Evolutionary conservation across 129 eudicot species (phyloP), one percentile per base, ranked within the genome.

Genomic region (Flaveria linearis): DNA sequence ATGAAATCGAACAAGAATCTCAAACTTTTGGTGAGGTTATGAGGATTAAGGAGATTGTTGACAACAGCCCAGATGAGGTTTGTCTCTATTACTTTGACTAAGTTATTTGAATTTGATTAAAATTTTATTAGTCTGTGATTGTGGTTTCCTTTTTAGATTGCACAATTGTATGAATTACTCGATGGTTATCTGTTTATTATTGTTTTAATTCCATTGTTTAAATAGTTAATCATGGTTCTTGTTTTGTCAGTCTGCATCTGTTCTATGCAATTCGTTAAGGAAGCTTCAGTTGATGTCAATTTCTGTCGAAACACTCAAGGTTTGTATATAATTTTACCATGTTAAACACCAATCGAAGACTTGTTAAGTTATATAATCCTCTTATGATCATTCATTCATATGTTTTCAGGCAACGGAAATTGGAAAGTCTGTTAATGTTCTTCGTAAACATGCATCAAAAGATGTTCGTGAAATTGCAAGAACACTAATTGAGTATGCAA

Each of bases 31-130:
- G 68, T 30, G 96, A 95, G 85, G 90, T 89, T 43, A 45, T 89
- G 77, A 89, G 99, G 88, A 91, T 91, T 41, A 95, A 95, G 77
- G 96, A 80, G 43, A 72, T 91, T 69, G 69, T 95, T 71, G 86
- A 81, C 16, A 89, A 89, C 81, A 43, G 72, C 79, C 53, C 78
- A 84, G 76, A 91, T 72, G 96, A 88, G 98, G 98, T 94, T 64
- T 65, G 43, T 69, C 39, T 81, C 23, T 45, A 20, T 42, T 13
- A 16, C 63, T 52, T 41, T 49, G 46, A 18, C 56, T 57, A 26
- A 58, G 18, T 76, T 68, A 10, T 17, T 39, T n/a, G 0, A 12
- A 66, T 70, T 18, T 4, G 33, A 60, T 56, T n/a, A 15, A 28
- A 8, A 12, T 69, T 23, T 26, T 52, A 26, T 62, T 55, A 51